Conservation (phyloP, 495 filamentous ascomycete species). For the Podospora comata region DNA sequence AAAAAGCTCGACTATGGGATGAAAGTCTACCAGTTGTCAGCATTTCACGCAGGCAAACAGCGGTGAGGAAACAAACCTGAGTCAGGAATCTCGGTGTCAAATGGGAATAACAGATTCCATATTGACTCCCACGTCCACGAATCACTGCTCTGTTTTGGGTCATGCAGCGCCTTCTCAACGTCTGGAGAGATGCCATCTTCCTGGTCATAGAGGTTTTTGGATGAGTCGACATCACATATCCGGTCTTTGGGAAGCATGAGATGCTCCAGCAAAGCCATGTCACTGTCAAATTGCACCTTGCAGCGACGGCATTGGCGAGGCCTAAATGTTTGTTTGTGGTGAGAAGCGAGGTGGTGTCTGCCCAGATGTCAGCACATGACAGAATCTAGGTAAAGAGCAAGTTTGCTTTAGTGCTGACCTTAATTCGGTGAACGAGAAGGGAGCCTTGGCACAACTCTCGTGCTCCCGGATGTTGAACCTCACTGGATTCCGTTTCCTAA, state of each 20-base stretch:
- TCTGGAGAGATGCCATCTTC: slow-evolving; percentile 29
- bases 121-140: slow-evolving; percentile 25
- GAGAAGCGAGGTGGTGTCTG: slow-evolving; percentile 24
- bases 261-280: slow-evolving; percentile 16
- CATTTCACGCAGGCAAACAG: not conserved
- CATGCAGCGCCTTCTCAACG: slow-evolving; percentile 4
- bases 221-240: slow-evolving; percentile 25
- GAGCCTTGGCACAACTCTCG: slow-evolving; percentile 29
- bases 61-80: slow-evolving; percentile 20
- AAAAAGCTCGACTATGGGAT: slow-evolving; percentile 29
- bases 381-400: not conserved
- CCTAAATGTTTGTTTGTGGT: slow-evolving; percentile 14
- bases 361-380: not conserved
- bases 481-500: slow-evolving; percentile 38
- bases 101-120: slow-evolving; percentile 27
- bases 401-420: slow-evolving; percentile 28
- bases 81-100: slow-evolving; percentile 16
- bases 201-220: slow-evolving; percentile 3
- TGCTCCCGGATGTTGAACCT: slow-evolving; percentile 39
- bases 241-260: slow-evolving; percentile 26
- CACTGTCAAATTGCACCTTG: slow-evolving; percentile 15
- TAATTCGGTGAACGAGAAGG: slow-evolving; percentile 13
- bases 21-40: slow-evolving; percentile 24
- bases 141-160: not conserved
- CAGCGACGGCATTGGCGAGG: slow-evolving; percentile 29